Evolutionary conservation across 495 filamentous ascomycete genomes (phyloP), one percentile per base, ranked within the genome.

Genomic region (Aspergillus homomorphus): DNA sequence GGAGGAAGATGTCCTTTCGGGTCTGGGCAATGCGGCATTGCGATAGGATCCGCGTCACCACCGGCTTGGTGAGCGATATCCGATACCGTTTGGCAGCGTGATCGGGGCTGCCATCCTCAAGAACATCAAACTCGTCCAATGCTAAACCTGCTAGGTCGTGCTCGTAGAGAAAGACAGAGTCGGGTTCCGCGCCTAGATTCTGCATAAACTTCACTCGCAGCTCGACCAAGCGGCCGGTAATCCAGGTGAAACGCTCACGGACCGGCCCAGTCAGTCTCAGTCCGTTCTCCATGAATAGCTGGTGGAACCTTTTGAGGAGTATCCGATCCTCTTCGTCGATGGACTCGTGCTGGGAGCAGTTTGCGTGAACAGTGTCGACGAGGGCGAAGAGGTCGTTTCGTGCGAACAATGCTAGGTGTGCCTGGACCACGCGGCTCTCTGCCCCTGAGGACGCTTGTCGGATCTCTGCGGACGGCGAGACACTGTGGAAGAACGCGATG

Each of bases 241-340:
- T 51, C 48, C 48, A 51, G 10, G 10, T 30, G 48, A 51, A 51
- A 1, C 48, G 48, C 15, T 30, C 48, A 7, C 48, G 48, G 10
- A 4, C 15, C 48, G 24, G 3, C 23, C 48, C 48, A 4, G 23
- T n/a, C 23, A 51, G 15, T 18, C 19, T 24, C 15, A 51, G 15
- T 15, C 48, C 48, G 15, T 51, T 51, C 16, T 51, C 48, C 10
- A 51, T 23, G 23, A 51, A 51, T 23, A 51, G n/a, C 5, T 28
- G 48, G 19, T 51, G 48, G 15, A 51, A 30, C 5, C 48, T 24
- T 23, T 15, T 28, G 2, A 51, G 18, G 3, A 51, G 48, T 3
- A n/a, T 24, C 48, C 7, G 24, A 18, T 24, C 15, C 15, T 51
- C 48, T 14, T 51, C 48, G 18, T 30, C 48, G 33, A 38, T 12